Percentiles rank a stretch among this genome's conserved stretches.
phyloP scores from a whole-genome alignment of 805 yeast genomes.

The Kluyveromyces nonfermentans region DNA sequence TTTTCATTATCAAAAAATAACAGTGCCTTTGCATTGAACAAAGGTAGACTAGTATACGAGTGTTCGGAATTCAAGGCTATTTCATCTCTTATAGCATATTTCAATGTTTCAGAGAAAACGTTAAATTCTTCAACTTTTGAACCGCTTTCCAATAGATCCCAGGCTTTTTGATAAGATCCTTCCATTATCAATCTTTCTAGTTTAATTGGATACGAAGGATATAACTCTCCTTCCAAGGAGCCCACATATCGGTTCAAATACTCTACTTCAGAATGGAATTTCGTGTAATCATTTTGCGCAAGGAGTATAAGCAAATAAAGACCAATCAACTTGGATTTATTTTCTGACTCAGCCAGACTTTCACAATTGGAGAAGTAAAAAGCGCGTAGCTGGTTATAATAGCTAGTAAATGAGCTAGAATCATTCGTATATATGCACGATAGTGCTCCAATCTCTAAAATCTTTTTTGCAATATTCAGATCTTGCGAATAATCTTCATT shows the following conservation, averaged over 20 bases:
- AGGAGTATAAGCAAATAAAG: slow-evolving; percentile 67
- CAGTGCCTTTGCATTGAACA: slow-evolving; percentile 73
- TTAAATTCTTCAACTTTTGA: slow-evolving; percentile 58
- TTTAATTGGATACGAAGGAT: slow-evolving; percentile 73
- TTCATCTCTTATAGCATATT: slow-evolving; percentile 73
- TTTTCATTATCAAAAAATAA: slow-evolving; percentile 58
- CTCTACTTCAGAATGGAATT: slow-evolving; percentile 87
- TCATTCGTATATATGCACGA: slow-evolving; percentile 58
- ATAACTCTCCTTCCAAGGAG: slow-evolving; percentile 55
- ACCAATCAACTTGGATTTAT: slow-evolving; percentile 65
- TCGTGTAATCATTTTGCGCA: slow-evolving; percentile 75
- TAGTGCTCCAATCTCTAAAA: slow-evolving; percentile 83
- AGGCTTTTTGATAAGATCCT: slow-evolving; percentile 89
- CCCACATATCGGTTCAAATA: slow-evolving; percentile 40
- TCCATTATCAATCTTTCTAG: slow-evolving; percentile 93
- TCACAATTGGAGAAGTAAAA: slow-evolving; percentile 46
- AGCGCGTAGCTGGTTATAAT: slow-evolving; percentile 63
- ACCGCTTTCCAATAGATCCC: slow-evolving; percentile 49
- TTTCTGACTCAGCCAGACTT: slow-evolving; percentile 38
- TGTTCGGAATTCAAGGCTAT: slow-evolving; percentile 76
- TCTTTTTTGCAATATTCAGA: slow-evolving; percentile 66
- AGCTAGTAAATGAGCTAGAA: slow-evolving; percentile 59
- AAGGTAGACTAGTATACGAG: slow-evolving; percentile 67
- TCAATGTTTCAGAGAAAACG: slow-evolving; percentile 65
- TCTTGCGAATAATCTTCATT: slow-evolving; percentile 42